Percentiles rank a stretch among this genome's conserved stretches.
These are phyloP conservation scores for Carex arenaria DNA, from an alignment of 202 grass and related monocot species.

Conservation along the genomic window DNA sequence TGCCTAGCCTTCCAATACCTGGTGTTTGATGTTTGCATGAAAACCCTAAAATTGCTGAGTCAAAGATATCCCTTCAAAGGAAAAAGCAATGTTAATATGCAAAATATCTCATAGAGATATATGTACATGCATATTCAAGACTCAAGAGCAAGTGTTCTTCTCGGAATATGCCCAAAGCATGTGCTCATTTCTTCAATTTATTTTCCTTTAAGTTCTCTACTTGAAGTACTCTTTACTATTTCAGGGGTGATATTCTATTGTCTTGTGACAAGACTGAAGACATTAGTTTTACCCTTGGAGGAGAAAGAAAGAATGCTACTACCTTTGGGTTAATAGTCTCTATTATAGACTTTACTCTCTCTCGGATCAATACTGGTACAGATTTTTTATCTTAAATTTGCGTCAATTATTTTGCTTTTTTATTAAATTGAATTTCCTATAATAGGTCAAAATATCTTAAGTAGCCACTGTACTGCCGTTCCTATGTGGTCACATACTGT, in stretches of 20 bases:
- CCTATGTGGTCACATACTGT: background rate
- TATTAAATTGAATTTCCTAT: background rate
- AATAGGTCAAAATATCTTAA: background rate
- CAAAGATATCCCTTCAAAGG: background rate
- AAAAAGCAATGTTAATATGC: background rate
- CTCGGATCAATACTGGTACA: constrained; percentile 84
- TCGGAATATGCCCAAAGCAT: background rate
- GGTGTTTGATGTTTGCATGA: background rate
- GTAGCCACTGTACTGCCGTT: background rate
- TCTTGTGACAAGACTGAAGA: constrained; percentile 45
- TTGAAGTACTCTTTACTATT: constrained; percentile 27
- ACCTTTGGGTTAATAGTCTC: constrained; percentile 64
- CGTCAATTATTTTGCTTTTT: background rate
- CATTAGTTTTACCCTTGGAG: constrained; percentile 51
- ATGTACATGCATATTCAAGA: background rate
- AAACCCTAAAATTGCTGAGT: background rate
- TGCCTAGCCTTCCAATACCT: constrained; percentile 10
- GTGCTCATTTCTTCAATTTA: background rate
- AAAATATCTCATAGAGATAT: background rate
- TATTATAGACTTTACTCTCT: constrained; percentile 97
- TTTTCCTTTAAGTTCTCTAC: background rate
- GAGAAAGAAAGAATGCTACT: constrained; percentile 45
- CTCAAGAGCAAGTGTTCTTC: background rate
- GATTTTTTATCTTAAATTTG: constrained; percentile 4
- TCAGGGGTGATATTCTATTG: constrained; percentile 95